Evolutionary conservation across 768 basidiomycete genomes (phyloP).

Genomic region (Podaxis sp.): DNA sequence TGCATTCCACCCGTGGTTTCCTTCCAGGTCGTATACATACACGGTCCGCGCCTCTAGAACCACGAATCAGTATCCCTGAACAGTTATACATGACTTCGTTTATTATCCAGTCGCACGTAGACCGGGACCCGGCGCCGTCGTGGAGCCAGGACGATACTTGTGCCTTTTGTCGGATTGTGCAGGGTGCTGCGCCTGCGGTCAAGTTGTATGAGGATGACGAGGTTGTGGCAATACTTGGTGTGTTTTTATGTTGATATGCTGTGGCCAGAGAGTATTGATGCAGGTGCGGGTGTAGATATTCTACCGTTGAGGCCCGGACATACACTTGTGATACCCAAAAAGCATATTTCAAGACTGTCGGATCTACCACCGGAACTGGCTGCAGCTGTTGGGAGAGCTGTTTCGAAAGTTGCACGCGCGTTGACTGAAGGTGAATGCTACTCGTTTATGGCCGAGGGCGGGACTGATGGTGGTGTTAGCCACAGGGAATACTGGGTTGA

Average conservation of each 20-base stretch:
- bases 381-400: constrained; percentile 54
- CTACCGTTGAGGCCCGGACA: constrained; percentile 67
- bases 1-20: not conserved
- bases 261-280: not conserved
- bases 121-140: constrained; percentile 42
- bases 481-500: constrained; percentile 63
- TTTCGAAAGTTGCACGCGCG: constrained; percentile 63
- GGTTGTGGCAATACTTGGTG: constrained; percentile 67
- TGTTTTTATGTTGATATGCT: constrained; percentile 8
- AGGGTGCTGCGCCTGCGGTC: constrained; percentile 43
- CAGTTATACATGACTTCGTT: constrained; percentile 63
- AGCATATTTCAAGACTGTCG: constrained; percentile 59
- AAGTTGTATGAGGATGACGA: constrained; percentile 61
- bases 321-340: constrained; percentile 69
- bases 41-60: not conserved
- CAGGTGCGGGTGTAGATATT: constrained; percentile 46
- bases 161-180: constrained; percentile 67
- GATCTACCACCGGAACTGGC: constrained; percentile 64
- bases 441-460: not conserved
- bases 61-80: not conserved
- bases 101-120: constrained; percentile 63
- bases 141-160: constrained; percentile 55
- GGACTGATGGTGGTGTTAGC: constrained; percentile 33
- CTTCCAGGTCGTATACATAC: not conserved
- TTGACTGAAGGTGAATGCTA: constrained; percentile 54